phyloP scores from a whole-genome alignment of 306 rosid species.

The Calophaca sinica region DNA sequence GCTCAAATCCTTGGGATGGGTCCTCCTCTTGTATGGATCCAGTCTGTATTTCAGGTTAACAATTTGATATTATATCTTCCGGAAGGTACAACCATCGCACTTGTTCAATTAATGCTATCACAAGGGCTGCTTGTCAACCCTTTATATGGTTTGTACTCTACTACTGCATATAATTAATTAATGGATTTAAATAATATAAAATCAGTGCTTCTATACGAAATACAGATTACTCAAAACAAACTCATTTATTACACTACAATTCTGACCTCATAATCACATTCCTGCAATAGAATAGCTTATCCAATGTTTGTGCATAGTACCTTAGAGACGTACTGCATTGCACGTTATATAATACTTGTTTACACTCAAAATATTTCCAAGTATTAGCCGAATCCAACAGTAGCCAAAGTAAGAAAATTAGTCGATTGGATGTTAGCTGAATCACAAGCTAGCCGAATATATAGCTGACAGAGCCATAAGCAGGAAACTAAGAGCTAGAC shows the following conservation, averaged over 20 bases:
- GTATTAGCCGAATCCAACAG: too few relatives aligned
- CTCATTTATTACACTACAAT: neutral
- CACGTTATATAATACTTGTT: too few relatives aligned
- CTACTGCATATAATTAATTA: neutral
- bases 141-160: neutral
- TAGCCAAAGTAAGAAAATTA: too few relatives aligned
- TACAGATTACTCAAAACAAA: neutral
- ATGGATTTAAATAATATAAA: neutral
- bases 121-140: slow-evolving; percentile 44
- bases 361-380: too few relatives aligned
- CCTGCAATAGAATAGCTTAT: slow-evolving; percentile 15
- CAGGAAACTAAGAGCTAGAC: too few relatives aligned
- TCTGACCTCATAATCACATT: slow-evolving; percentile 1
- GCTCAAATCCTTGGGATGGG: slow-evolving; percentile 46
- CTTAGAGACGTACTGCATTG: too few relatives aligned
- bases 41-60: slow-evolving; percentile 53
- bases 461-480: too few relatives aligned
- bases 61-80: slow-evolving; percentile 16
- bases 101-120: slow-evolving; percentile 49
- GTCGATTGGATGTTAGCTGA: too few relatives aligned
- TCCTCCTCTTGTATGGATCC: slow-evolving; percentile 31
- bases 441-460: too few relatives aligned
- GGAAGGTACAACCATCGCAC: slow-evolving; percentile 51
- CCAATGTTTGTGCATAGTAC: too few relatives aligned
- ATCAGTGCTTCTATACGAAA: neutral